Evolutionary conservation across 1,284 basidiomycete species (phyloP), one percentile per base, ranked within the genome.

Genomic region (Papiliotrema flavescens): DNA sequence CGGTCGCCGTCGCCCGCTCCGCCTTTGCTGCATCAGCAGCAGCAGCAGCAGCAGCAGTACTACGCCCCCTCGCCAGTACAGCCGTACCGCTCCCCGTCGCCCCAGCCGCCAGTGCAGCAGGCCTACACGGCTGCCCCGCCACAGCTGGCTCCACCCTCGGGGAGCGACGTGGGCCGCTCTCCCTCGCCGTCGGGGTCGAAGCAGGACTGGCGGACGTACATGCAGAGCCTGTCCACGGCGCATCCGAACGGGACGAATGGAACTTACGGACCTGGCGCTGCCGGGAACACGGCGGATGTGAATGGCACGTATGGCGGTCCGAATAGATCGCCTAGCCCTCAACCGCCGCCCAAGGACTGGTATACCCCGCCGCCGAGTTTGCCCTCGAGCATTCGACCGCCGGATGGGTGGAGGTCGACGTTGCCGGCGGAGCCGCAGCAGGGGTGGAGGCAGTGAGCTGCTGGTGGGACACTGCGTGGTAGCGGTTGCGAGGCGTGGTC

Each of bases 201-300:
- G 34, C 58, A 57, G 42, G 64, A 69, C 55, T 75, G 73, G 73
- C 59, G 61, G 37, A 61, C 62, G 22, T 75, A 73, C 51, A 67
- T 75, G 61, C 50, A 59, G 19, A 60, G 49, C 44, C 37, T 70
- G 15, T 53, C 59, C 1, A 59, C 57, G 6, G 60, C 51, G 39
- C 50, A 53, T 4, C 43, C 45, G 26, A 43, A 28, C 42, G 8
- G n/a, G 19, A 8, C 36, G 20, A 23, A 35, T 24, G 17, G 5
- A 22, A 1, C 9, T 2, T 5, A 28, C 49, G 37, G 37, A 26
- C 8, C 20, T 15, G 19, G 20, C 15, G 34, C 32, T 36, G 24
- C 23, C 6, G 26, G 28, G 26, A 22, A 43, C 22, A 17, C 11
- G 9, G 11, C 9, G 2, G 3, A 34, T 24, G 14, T 48, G 28